A percentile compares a stretch with the other conserved stretches of the same genome.
Evolutionary conservation across 2,329 filamentous ascomycete genomes (phyloP).

Genomic region (Penicillium aurantiogriseum): DNA sequence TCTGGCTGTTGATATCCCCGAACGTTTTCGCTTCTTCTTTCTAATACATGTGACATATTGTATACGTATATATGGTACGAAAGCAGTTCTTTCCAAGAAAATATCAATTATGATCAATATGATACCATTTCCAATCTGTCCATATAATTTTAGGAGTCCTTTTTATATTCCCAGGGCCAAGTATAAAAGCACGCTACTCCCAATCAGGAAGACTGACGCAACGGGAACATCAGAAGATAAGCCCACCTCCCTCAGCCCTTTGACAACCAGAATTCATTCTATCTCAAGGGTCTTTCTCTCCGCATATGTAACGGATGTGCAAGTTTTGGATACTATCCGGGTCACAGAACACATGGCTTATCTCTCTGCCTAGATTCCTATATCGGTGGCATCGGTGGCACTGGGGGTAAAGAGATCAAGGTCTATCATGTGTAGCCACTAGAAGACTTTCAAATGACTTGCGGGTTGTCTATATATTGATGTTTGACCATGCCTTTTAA

Average conservation of each 20-base stretch:
- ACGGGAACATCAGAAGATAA: not conserved
- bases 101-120: no score
- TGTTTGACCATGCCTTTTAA: not conserved
- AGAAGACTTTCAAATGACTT: not conserved
- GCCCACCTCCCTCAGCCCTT: not conserved
- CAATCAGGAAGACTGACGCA: slow-evolving; percentile 23
- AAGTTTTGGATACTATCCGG: not conserved
- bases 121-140: not conserved
- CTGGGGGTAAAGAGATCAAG: not conserved
- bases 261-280: not conserved
- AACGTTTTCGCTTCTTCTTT: not conserved
- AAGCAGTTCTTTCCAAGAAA: not conserved
- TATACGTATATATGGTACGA: not conserved
- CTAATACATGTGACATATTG: not conserved
- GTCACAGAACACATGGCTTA: not conserved
- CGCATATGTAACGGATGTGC: not conserved
- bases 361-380: not conserved
- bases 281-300: not conserved
- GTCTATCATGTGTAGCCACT: not conserved
- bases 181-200: slow-evolving; percentile 4
- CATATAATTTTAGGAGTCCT: not conserved
- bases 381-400: not conserved
- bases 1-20: not conserved
- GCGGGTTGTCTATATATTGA: not conserved
- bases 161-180: not conserved